Conservation (phyloP, 208 protist species). For the Kentomonas sorsogonicus region DNA sequence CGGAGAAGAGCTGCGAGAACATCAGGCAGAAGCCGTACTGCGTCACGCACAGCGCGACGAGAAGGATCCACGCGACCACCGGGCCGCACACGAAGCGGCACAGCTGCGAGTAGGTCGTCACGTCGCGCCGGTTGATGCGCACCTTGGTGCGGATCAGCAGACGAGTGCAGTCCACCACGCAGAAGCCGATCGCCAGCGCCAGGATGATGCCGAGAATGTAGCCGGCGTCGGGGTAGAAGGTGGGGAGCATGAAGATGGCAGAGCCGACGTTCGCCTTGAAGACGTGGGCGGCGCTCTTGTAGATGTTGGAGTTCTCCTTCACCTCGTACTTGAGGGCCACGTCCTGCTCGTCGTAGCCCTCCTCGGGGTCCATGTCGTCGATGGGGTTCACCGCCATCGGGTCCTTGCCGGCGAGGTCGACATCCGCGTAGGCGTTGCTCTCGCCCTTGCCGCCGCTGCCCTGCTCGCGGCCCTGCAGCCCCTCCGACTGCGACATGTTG, state of each 20-base stretch:
- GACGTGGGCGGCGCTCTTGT: slow-evolving; percentile 73
- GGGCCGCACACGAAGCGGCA: slow-evolving; percentile 51
- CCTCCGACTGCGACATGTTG: slow-evolving; percentile 26
- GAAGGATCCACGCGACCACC: slow-evolving; percentile 47
- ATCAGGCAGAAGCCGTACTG: slow-evolving; percentile 86
- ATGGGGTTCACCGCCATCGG: neutral
- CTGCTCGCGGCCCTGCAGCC: slow-evolving; percentile 5
- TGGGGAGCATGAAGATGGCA: slow-evolving; percentile 73
- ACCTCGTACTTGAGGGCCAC: too few species aligned
- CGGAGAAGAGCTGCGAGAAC: slow-evolving; percentile 61
- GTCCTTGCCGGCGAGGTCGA: neutral
- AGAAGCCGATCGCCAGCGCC: slow-evolving; percentile 35
- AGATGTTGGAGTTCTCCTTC: slow-evolving; percentile 58
- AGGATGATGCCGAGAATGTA: slow-evolving; percentile 48
- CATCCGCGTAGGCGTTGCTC: neutral
- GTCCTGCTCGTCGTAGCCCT: slow-evolving; percentile 30
- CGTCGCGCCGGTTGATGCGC: slow-evolving; percentile 46
- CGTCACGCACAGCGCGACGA: slow-evolving; percentile 62
- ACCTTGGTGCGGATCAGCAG: slow-evolving; percentile 57
- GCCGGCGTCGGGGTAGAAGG: slow-evolving; percentile 71
- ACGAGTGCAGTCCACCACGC: slow-evolving; percentile 71
- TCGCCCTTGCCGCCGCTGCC: neutral
- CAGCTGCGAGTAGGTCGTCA: slow-evolving; percentile 69
- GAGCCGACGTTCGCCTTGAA: slow-evolving; percentile 88
- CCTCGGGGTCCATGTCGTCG: slow-evolving; percentile 20